Evolutionary conservation across 208 protist species (phyloP).

Genomic region (Leishmania major): DNA sequence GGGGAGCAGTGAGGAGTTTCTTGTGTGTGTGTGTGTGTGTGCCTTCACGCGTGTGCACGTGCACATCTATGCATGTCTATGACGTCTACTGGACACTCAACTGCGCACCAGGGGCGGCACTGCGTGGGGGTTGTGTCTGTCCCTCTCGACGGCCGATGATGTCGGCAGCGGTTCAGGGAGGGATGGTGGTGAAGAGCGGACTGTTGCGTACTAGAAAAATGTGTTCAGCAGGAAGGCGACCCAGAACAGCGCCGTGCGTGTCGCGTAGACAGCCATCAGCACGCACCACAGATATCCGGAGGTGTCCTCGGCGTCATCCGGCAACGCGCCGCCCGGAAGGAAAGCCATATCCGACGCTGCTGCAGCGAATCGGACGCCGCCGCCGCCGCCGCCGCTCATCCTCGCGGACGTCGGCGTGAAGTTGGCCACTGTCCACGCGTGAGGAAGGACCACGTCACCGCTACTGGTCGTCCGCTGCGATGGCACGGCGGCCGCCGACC

Average conservation of each 20-base stretch:
- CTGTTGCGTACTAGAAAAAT: constrained; percentile 21
- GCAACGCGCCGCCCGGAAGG: background rate
- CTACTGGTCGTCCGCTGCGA: background rate
- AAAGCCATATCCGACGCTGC: background rate
- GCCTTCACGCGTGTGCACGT: no score
- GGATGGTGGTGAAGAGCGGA: background rate
- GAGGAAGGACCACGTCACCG: constrained; percentile 10
- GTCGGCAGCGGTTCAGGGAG: background rate
- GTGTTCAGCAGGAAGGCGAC: constrained; percentile 36
- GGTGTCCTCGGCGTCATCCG: background rate
- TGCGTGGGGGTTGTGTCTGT: background rate
- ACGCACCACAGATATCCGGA: constrained; percentile 4
- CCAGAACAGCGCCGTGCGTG: constrained; percentile 33
- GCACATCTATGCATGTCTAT: background rate
- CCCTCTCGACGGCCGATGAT: background rate
- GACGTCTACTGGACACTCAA: background rate
- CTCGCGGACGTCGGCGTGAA: background rate
- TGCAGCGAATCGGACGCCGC: background rate
- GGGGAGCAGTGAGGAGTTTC: no score
- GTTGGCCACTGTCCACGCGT: constrained; percentile 16
- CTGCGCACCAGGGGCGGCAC: background rate
- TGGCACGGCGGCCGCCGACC: constrained; percentile 6
- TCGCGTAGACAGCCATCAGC: constrained; percentile 28
- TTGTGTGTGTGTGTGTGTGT: background rate
- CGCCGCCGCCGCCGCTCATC: background rate